Percentiles rank a stretch among this genome's conserved stretches.
These are phyloP conservation scores for Candida orba DNA, from an alignment of 805 yeast genomes.

Conservation along the genomic window DNA sequence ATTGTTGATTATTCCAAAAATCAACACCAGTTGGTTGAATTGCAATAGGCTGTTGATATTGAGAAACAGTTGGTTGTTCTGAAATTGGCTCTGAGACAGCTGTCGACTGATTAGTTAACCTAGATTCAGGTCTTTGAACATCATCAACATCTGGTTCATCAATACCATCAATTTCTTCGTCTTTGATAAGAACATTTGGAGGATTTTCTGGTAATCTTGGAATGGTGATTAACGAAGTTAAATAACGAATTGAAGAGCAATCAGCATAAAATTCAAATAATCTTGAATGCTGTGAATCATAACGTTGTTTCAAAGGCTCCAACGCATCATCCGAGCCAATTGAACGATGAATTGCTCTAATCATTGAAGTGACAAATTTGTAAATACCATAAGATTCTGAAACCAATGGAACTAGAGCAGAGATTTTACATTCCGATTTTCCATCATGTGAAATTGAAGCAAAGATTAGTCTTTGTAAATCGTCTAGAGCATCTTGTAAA, in stretches of 20 bases:
- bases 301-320: constrained; percentile 65
- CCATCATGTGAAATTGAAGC: constrained; percentile 58
- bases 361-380: constrained; percentile 82
- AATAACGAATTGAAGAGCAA: constrained; percentile 75
- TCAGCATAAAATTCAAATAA: constrained; percentile 84
- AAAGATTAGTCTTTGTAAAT: constrained; percentile 68
- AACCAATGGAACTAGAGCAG: constrained; percentile 84
- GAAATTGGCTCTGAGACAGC: constrained; percentile 34
- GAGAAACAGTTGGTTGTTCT: constrained; percentile 35
- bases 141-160: constrained; percentile 1
- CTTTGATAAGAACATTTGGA: constrained; percentile 26
- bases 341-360: constrained; percentile 76
- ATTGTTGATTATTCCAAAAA: constrained; percentile 41
- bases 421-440: constrained; percentile 65
- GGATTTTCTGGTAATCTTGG: constrained; percentile 43
- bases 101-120: constrained; percentile 5
- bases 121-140: constrained; percentile 17
- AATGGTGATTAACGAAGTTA: constrained; percentile 73
- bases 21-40: constrained; percentile 52
- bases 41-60: constrained; percentile 32
- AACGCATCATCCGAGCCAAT: constrained; percentile 71
- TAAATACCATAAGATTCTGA: constrained; percentile 91
- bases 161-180: constrained; percentile 17
- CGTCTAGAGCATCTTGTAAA: constrained; percentile 77
- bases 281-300: constrained; percentile 48